Evolutionary conservation across 2,329 filamentous ascomycete species (phyloP), one percentile per base, ranked within the genome.

Genomic region (Pleoardoris graminearum): DNA sequence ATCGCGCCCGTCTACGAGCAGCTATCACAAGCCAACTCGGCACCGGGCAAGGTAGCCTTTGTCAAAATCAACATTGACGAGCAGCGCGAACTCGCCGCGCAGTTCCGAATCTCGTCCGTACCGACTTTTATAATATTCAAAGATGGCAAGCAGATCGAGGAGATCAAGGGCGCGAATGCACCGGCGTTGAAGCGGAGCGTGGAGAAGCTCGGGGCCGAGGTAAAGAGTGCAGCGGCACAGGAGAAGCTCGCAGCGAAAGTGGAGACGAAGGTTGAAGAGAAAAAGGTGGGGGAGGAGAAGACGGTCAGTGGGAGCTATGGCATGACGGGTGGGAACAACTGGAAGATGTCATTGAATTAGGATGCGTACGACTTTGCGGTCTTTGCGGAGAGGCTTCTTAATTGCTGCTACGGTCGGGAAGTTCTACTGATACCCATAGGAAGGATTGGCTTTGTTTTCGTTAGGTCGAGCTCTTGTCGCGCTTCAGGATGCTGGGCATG

Each of bases 61-160:
- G 75, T 77, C 54, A 82, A 83, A 67, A 75, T 83, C 45, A 80
- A 84, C 47, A 80, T 83, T 22, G 81, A 84, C 59, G 77, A 78
- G 52, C 75, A 80, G 51, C 68, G 73, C 12, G 74, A 77, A 39
- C 71, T 82, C 4, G 78, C 81, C 3, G 66, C 69, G 33, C 75
- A 80, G 39, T 75, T 80, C 52, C 73, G 75, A 11, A 77, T 84
- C 10, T 73, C 73, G n/a, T 80, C 81, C 23, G 70, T 71, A 61
- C 69, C 69, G 3, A 72, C 68, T 0, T 72, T 72, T 38, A 16
- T 71, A 42, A 33, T 71, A 2, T 70, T 71, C 50, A 72, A 68
- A 53, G 55, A 67, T 2, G 68, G 68, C 1, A 66, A 69, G 56
- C 57, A 66, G 16, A 47, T 66, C 2, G 62, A 69, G 44, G 65